phyloP scores from a whole-genome alignment of 164 flowering plant genomes.

The Magnolia kwangsiensis region DNA sequence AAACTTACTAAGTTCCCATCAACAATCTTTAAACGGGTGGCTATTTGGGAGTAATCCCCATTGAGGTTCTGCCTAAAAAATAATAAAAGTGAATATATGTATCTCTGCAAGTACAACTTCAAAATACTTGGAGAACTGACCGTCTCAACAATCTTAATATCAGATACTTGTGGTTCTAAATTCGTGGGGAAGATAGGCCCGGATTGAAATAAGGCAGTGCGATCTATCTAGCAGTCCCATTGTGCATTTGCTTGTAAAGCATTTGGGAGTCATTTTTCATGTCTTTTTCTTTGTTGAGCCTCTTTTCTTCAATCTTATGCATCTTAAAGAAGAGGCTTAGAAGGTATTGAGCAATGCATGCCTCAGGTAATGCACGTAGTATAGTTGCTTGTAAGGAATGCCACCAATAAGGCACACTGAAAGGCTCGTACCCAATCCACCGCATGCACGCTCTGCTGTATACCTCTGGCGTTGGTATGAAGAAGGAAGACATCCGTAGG shows the following conservation, averaged over 20 bases:
- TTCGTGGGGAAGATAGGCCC: no score
- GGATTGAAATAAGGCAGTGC: no score
- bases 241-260: not conserved
- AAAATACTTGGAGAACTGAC: no score
- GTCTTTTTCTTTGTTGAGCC: constrained; percentile 26
- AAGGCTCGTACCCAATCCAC: constrained; percentile 1
- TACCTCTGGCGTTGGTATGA: constrained; percentile 6
- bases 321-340: constrained; percentile 38
- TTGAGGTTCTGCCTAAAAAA: no score
- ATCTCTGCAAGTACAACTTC: no score
- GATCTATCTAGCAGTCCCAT: no score
- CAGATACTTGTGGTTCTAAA: no score
- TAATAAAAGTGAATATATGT: no score
- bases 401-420: constrained; percentile 1
- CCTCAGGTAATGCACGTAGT: not conserved
- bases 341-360: constrained; percentile 27
- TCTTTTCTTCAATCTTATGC: constrained; percentile 46
- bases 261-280: not conserved
- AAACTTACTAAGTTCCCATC: no score
- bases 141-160: no score
- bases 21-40: no score
- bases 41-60: no score
- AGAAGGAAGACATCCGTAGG: not conserved
- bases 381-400: not conserved
- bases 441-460: not conserved